Evolutionary conservation across 1,139 yeast genomes (phyloP).

Genomic region (Geotrichum reessii): DNA sequence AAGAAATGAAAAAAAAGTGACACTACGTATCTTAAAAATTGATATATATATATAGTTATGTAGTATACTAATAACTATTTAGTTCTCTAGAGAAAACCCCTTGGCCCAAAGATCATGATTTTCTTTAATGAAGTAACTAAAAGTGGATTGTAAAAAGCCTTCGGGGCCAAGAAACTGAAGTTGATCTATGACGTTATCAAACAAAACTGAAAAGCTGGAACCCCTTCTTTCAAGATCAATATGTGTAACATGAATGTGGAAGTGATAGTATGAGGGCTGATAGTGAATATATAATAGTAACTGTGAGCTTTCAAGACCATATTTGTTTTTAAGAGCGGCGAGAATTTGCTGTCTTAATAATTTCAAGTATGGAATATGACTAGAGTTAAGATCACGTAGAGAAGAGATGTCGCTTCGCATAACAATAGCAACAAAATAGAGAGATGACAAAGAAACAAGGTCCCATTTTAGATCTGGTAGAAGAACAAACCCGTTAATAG

Average conservation of each 20-base stretch:
- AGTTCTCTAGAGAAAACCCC: constrained; percentile 6
- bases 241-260: constrained; percentile 88
- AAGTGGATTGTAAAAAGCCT: constrained; percentile 46
- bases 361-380: constrained; percentile 55
- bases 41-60: no score
- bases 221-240: constrained; percentile 63
- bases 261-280: constrained; percentile 94
- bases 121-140: constrained; percentile 63
- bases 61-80: constrained; percentile 37
- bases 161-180: constrained; percentile 48
- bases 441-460: constrained; percentile 55
- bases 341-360: constrained; percentile 44
- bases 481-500: constrained; percentile 43
- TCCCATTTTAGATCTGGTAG: constrained; percentile 78
- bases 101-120: constrained; percentile 66
- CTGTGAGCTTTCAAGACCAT: constrained; percentile 44
- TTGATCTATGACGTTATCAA: constrained; percentile 78
- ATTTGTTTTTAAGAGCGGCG: constrained; percentile 45
- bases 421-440: constrained; percentile 77
- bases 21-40: no score
- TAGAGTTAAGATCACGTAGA: constrained; percentile 62
- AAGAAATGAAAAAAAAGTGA: no score
- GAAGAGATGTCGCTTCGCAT: constrained; percentile 65
- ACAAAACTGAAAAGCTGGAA: constrained; percentile 73
- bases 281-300: constrained; percentile 77